These are phyloP conservation scores for Excoecaria agallocha DNA, from an alignment of 345 rosid genomes.

Conservation along the genomic window DNA sequence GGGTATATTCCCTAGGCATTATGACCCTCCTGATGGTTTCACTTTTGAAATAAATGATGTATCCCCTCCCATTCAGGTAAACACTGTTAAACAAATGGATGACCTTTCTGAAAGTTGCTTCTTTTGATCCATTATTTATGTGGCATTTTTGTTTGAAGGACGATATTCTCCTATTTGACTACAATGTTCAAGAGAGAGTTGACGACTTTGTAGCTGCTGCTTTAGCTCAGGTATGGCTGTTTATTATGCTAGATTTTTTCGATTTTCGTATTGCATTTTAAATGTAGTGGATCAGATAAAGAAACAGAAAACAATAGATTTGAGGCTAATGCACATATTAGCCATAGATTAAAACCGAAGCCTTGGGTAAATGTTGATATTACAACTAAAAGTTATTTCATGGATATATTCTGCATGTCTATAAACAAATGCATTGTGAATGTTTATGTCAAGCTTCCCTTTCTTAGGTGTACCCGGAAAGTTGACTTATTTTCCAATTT, in stretches of 20 bases:
- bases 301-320: not conserved
- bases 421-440: not conserved
- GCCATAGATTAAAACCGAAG: not conserved
- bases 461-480: not conserved
- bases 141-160: constrained; percentile 47
- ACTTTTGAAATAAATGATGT: constrained; percentile 81
- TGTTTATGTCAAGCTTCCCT: not conserved
- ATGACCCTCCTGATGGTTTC: constrained; percentile 94
- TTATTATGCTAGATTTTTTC: not conserved
- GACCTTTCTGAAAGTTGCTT: constrained; percentile 16
- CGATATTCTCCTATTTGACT: constrained; percentile 73
- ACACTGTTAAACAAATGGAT: constrained; percentile 8
- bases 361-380: not conserved
- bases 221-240: constrained; percentile 59
- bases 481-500: not conserved
- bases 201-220: constrained; percentile 85
- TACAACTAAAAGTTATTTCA: not conserved
- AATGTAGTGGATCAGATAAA: not conserved
- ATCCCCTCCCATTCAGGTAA: constrained; percentile 88
- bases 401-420: not conserved
- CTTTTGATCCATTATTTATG: constrained; percentile 22
- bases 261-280: not conserved
- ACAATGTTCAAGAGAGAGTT: constrained; percentile 87
- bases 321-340: not conserved
- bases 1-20: constrained; percentile 85